Base-by-base conservation (phyloP, 768 basidiomycete genomes). In the Lactarius indigo region DNA sequence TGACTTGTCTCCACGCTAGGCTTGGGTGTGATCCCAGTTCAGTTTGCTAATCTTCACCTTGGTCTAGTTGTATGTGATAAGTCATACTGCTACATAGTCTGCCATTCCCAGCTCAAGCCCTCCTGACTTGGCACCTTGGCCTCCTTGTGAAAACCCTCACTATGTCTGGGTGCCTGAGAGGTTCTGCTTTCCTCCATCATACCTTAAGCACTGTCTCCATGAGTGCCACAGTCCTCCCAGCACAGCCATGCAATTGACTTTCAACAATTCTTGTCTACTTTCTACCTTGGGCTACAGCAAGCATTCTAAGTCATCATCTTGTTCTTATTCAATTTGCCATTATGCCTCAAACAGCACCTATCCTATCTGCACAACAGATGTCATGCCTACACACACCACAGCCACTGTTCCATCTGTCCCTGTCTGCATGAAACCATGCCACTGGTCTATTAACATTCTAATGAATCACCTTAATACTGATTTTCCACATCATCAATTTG, bases 161-260 rank as follows among this genome's bases (percentile, higher is more conserved):
- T 55, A 65, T 26, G 55, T 66, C 54, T 70, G 70, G 70, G 62
- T 65, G 1, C 68, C 70, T 26, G 70, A 70, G 35, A 68, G 70
- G 23, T 70, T 68, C 17, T 69, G 47, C 37, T 69, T 70, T 59
- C 70, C 70, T 64, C 70, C 70, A 30, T 57, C 47, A 0, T 66
- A 70, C 47, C 57, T 70, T n/a, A 50, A 58, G 33, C 39, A 33
- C 26, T 41, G 39, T 44, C 57, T 70, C 30, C 57, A 37, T 5
- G 61, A 44, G 47, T 64, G 59, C 10, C 61, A 58, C 28, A 52
- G 64, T 17, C 50, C 30, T 6, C n/a, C 26, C 5, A 42, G 35
- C 17, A 33, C 18, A 5, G 10, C 18, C 10, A 9, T 5, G 23
- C 28, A 35, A 60, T 54, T 47, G 47, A 37, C 44, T 37, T 20